Conservation (phyloP, 225 moss, liverwort and hornwort genomes). For the Bryum argenteum region DNA sequence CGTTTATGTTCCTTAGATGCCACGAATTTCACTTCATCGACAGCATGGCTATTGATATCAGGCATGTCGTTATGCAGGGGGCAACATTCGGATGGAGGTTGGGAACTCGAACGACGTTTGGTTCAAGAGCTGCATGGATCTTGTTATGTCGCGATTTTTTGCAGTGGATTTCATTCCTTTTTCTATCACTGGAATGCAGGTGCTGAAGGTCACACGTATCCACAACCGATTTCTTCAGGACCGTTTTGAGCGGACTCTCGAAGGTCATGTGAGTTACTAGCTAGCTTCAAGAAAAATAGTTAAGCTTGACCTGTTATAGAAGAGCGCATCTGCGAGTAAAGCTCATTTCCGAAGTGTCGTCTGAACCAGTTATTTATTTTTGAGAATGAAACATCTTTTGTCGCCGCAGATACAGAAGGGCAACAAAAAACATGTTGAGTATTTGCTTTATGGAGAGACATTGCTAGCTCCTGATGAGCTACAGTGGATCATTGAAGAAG, state of each 20-base stretch:
- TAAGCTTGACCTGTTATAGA: conserved; percentile 1
- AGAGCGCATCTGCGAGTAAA: conserved; percentile 9
- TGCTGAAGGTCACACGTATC: conserved; percentile 89
- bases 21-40: not conserved
- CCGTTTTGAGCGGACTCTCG: conserved; percentile 74
- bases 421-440: conserved; percentile 77
- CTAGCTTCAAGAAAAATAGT: not conserved
- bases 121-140: conserved; percentile 88
- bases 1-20: not conserved
- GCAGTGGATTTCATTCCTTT: conserved; percentile 71
- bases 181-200: conserved; percentile 78
- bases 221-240: conserved; percentile 91
- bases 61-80: conserved; percentile 52
- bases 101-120: conserved; percentile 79
- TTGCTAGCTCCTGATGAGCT: conserved; percentile 85
- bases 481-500: conserved; percentile 89
- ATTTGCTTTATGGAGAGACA: conserved; percentile 90
- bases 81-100: conserved; percentile 91
- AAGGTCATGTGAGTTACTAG: conserved; percentile 61
- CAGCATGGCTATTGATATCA: not conserved
- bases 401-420: conserved; percentile 56
- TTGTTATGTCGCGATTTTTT: conserved; percentile 85
- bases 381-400: conserved; percentile 14
- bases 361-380: not conserved
- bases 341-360: not conserved